These are phyloP conservation scores for Sechiopsis laciniata DNA, from an alignment of 306 rosid genomes.

Conservation along the genomic window DNA sequence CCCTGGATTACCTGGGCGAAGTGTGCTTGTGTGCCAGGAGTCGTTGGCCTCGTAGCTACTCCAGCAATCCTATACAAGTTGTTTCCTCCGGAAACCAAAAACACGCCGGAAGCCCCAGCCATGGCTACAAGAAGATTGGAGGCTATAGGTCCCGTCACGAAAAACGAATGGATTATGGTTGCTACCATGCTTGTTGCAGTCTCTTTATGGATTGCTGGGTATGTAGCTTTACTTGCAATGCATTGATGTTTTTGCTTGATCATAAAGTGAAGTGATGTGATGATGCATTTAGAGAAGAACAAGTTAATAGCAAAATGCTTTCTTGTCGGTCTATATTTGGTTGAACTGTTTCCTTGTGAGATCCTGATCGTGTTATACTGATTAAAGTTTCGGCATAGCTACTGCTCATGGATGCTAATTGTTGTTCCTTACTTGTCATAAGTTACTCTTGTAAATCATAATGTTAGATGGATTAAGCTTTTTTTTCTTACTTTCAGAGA, in stretches of 20 bases:
- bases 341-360: background rate
- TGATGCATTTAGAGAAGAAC: background rate
- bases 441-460: constrained; percentile 5
- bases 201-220: constrained; percentile 94
- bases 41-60: constrained; percentile 58
- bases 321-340: background rate
- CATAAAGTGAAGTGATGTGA: background rate
- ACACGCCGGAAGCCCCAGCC: constrained; percentile 96
- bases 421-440: constrained; percentile 17
- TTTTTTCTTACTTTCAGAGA: constrained; percentile 46
- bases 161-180: constrained; percentile 78
- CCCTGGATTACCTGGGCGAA: constrained; percentile 92
- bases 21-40: constrained; percentile 80
- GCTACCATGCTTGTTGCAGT: constrained; percentile 90
- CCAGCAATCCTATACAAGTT: constrained; percentile 76
- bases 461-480: background rate
- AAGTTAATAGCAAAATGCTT: background rate
- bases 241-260: background rate
- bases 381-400: background rate
- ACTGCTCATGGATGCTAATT: background rate
- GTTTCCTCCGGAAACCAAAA: constrained; percentile 84
- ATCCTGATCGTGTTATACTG: background rate
- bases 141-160: constrained; percentile 71
- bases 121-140: constrained; percentile 71
- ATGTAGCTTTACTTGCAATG: constrained; percentile 24